phyloP scores from a whole-genome alignment of 2,329 filamentous ascomycete species.

The Epicoccum sorghinum region DNA sequence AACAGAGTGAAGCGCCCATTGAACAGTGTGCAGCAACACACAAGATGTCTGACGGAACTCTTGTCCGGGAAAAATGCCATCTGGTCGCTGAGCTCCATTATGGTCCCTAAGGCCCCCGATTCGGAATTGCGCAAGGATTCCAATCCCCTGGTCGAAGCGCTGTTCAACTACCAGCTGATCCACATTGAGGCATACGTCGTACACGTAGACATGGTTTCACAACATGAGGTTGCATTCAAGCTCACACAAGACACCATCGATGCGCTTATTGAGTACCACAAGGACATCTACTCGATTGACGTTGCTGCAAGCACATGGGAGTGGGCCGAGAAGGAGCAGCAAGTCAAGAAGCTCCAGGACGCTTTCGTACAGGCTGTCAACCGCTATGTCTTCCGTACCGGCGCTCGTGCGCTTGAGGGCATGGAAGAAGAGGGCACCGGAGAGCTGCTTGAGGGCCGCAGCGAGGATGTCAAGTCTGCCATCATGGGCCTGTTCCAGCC shows the following conservation, averaged over 20 bases:
- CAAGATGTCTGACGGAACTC: constrained; percentile 92
- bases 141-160: constrained; percentile 81
- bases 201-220: constrained; percentile 97
- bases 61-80: constrained; percentile 88
- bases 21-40: constrained; percentile 96
- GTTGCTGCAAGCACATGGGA: constrained; percentile 87
- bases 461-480: constrained; percentile 88
- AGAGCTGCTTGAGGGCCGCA: constrained; percentile 88
- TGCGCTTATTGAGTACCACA: constrained; percentile 90
- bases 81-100: constrained; percentile 91
- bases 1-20: constrained; percentile 95
- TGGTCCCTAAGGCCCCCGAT: constrained; percentile 89
- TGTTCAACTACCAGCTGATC: constrained; percentile 92
- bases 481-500: constrained; percentile 85
- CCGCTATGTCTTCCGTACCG: constrained; percentile 92
- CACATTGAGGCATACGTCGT: constrained; percentile 98
- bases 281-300: constrained; percentile 91
- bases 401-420: constrained; percentile 87
- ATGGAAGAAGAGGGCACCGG: constrained; percentile 95
- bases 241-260: constrained; percentile 94
- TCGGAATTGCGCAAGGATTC: constrained; percentile 80
- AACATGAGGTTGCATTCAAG: constrained; percentile 98
- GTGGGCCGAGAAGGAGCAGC: constrained; percentile 95
- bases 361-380: constrained; percentile 97
- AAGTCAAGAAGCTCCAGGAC: constrained; percentile 96